Base-by-base conservation (phyloP, 2,329 filamentous ascomycete species). In the Sphaerulina musiva region DNA sequence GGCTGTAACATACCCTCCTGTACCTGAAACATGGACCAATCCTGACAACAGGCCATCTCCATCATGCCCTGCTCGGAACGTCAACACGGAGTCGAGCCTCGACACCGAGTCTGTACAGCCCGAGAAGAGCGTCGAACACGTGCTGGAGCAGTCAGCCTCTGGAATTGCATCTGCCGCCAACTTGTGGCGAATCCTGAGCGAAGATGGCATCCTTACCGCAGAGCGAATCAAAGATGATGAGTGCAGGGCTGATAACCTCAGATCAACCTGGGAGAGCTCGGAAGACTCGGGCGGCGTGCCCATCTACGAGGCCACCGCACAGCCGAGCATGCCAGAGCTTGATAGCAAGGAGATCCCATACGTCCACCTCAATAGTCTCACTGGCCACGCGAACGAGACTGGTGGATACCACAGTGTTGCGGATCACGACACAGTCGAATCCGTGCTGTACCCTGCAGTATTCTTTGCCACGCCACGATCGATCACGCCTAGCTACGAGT, bases 351-450 rank as follows among this genome's bases (percentile, higher is more conserved):
- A 58, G 45, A 26, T 63, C 4, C 64, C 64, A 3, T 64, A 65
- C 46, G 62, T 64, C 2, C 65, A 68, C 38, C 54, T 54, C 41
- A 68, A 68, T 53, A 64, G 61, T 44, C 56, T 68, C 36, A 60
- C 56, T 39, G 64, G 63, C 12, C 44, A 55, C 41, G 54, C 59
- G 5, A 65, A 64, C 40, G 62, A 62, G 26, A 46, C 26, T 10
- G 59, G 55, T 23, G 52, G 14, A 14, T 46, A 32, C 46, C 57
- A 46, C 48, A 51, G 14, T 29, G 45, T 32, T n/a, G 46, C 55
- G 11, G 51, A 58, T 38, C 46, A 53, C 32, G 31, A 51, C 7
- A 9, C 59, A 12, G 31, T 26, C n/a, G 58, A 62, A 45, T 62
- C 62, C 11, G 56, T 48, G 3, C 40, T 65, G 26, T 59, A 51